Conservation (phyloP, 75 land plant species). For the Cryptomeria japonica region DNA sequence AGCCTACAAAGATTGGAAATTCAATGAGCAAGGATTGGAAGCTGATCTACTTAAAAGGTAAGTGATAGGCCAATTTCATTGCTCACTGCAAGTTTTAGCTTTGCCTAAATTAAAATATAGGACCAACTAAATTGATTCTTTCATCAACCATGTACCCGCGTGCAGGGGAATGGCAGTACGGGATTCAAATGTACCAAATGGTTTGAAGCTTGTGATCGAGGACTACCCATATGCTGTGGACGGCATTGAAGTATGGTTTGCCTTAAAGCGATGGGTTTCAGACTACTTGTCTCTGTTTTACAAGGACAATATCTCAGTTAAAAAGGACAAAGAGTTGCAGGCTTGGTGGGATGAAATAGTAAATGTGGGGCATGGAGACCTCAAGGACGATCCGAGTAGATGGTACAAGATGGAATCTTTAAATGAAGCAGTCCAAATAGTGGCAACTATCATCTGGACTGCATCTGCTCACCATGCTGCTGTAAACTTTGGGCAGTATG, state of each 20-base stretch:
- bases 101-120: background rate
- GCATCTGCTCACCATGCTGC: conserved; percentile 62
- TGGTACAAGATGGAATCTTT: conserved; percentile 30
- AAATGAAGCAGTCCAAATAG: conserved; percentile 17
- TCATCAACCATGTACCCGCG: conserved; percentile 3
- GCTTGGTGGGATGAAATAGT: conserved; percentile 87
- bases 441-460: conserved; percentile 57
- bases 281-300: conserved; percentile 73
- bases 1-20: too few species aligned
- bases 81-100: background rate
- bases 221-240: conserved; percentile 91
- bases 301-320: conserved; percentile 33
- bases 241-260: conserved; percentile 56
- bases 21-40: too few species aligned
- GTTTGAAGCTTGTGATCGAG: conserved; percentile 72
- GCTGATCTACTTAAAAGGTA: too few species aligned
- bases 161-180: conserved; percentile 91
- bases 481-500: conserved; percentile 68
- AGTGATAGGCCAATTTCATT: too few species aligned
- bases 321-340: conserved; percentile 66
- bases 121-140: background rate
- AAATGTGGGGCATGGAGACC: conserved; percentile 55
- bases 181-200: conserved; percentile 62
- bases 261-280: conserved; percentile 71
- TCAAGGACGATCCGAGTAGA: conserved; percentile 7